A percentile compares a stretch with the other conserved stretches of the same genome.
Conservation (phyloP, 2,329 filamentous ascomycete species). For the Fusarium xylarioides region DNA sequence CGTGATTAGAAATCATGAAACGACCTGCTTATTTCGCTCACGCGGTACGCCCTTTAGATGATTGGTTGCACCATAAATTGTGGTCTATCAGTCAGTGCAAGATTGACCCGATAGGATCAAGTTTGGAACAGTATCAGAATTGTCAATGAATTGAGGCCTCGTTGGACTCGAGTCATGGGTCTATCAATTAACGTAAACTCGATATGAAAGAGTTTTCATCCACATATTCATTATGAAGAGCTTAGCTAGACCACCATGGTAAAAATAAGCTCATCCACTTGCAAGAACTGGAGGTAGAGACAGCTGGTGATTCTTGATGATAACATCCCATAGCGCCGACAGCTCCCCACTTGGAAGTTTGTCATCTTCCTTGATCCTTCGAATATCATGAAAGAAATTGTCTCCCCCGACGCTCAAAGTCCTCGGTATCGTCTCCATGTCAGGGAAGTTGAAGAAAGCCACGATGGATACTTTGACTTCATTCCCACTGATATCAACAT, state of each 20-base stretch:
- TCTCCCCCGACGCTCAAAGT: not conserved
- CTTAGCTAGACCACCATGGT: too few relatives aligned
- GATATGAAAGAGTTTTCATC: too few relatives aligned
- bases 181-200: too few relatives aligned
- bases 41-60: not conserved
- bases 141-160: not conserved
- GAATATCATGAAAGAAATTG: not conserved
- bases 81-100: too few relatives aligned
- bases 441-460: slow-evolving; percentile 21
- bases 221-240: fast-evolving
- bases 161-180: not conserved
- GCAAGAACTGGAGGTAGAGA: not conserved
- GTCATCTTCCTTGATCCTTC: slow-evolving; percentile 1
- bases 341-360: not conserved
- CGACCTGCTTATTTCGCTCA: not conserved
- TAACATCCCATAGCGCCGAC: not conserved
- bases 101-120: too few relatives aligned
- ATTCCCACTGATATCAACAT: slow-evolving; percentile 6
- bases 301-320: not conserved
- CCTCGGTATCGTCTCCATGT: slow-evolving; percentile 5
- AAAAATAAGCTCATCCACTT: not conserved
- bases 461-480: slow-evolving; percentile 15
- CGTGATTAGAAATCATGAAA: not conserved
- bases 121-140: not conserved
- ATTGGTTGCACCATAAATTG: not conserved